Evolutionary conservation across 2,329 filamentous ascomycete genomes (phyloP).

Genomic region (Pseudonectria foliicola): DNA sequence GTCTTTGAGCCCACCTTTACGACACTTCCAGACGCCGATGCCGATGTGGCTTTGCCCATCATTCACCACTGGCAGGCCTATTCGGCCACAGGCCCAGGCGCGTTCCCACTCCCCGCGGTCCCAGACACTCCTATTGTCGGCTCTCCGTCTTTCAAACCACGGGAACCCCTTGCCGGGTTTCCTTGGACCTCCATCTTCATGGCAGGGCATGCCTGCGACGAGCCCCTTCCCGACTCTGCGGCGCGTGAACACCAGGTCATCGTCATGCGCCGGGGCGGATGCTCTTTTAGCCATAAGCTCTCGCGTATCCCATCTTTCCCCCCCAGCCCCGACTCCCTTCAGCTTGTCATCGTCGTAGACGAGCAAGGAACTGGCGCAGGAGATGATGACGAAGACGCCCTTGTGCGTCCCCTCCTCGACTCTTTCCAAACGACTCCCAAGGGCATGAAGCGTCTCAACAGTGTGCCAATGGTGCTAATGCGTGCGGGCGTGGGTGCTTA

Average conservation of each 20-base stretch:
- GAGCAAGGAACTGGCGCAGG: slow-evolving; percentile 34
- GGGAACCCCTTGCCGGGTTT: slow-evolving; percentile 38
- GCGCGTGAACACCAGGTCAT: slow-evolving; percentile 64
- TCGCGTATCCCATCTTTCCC: slow-evolving; percentile 74
- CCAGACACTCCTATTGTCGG: slow-evolving; percentile 44
- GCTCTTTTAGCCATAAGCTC: slow-evolving; percentile 78
- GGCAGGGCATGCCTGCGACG: slow-evolving; percentile 59
- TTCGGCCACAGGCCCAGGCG: slow-evolving; percentile 48
- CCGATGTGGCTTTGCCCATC: slow-evolving; percentile 27
- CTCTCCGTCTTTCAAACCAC: slow-evolving; percentile 34
- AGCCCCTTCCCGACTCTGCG: slow-evolving; percentile 44
- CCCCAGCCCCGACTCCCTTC: slow-evolving; percentile 53
- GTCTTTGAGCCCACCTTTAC: slow-evolving; percentile 33
- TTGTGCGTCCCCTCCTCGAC: slow-evolving; percentile 64
- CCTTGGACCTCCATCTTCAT: slow-evolving; percentile 67
- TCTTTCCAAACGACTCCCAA: slow-evolving; percentile 62
- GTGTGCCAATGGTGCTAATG: slow-evolving; percentile 78
- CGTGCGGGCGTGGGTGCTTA: slow-evolving; percentile 59
- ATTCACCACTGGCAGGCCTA: slow-evolving; percentile 46
- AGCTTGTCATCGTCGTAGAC: slow-evolving; percentile 72
- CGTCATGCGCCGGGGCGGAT: slow-evolving; percentile 73
- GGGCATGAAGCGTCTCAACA: slow-evolving; percentile 62
- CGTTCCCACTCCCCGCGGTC: slow-evolving; percentile 63
- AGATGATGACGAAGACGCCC: slow-evolving; percentile 26
- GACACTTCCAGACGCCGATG: slow-evolving; percentile 22